Percentiles rank a stretch among this genome's conserved stretches.
phyloP scores from a whole-genome alignment of 371 early-diverging fungal genomes.

The Zychaea mexicana region DNA sequence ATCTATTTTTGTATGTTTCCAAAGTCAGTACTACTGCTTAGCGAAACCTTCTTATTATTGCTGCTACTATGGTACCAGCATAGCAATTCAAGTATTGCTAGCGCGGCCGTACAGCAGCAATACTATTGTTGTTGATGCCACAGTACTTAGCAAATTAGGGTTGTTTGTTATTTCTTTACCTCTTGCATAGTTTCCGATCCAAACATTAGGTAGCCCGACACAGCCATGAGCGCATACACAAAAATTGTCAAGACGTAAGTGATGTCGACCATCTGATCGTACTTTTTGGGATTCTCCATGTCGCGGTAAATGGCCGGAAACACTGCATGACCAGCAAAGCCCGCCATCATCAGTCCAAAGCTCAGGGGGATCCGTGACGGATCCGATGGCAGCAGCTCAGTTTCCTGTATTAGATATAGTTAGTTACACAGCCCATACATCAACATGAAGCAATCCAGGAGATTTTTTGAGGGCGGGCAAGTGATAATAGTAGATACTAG shows the following conservation, averaged over 20 bases:
- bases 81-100: too few relatives aligned
- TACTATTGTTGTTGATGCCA: too few relatives aligned
- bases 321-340: conserved; percentile 62
- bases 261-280: conserved; percentile 42
- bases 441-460: conserved; percentile 5
- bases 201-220: conserved; percentile 77
- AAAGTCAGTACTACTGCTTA: too few relatives aligned
- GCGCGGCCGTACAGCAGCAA: too few relatives aligned
- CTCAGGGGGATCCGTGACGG: conserved; percentile 31
- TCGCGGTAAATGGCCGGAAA: conserved; percentile 72
- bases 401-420: conserved; percentile 28
- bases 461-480: too few relatives aligned
- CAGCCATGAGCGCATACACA: conserved; percentile 35
- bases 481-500: too few relatives aligned
- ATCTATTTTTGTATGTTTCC: conserved; percentile 68
- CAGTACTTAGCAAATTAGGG: not conserved
- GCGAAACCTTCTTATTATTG: not conserved
- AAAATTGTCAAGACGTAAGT: conserved; percentile 36
- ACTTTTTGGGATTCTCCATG: conserved; percentile 57
- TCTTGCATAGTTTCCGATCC: conserved; percentile 62
- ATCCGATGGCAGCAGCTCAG: conserved; percentile 33
- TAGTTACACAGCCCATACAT: conserved; percentile 6
- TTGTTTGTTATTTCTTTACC: conserved; percentile 24
- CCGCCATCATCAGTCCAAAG: conserved; percentile 48
- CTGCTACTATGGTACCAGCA: not conserved